Evolutionary conservation across 1,139 yeast genomes (phyloP), one percentile per base, ranked within the genome.

Genomic region (Hansenula sp.): DNA sequence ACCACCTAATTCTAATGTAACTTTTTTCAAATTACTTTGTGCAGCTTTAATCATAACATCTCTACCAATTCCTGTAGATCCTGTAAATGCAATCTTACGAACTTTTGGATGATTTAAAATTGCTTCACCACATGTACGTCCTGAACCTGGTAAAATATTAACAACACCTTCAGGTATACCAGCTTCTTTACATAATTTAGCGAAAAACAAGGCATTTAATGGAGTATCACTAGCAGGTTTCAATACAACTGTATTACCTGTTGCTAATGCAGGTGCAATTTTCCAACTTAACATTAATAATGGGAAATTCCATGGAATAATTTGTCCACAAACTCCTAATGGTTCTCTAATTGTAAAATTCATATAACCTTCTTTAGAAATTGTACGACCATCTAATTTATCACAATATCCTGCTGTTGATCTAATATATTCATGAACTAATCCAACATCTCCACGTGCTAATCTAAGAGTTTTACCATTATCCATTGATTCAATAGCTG

Each of bases 291-390:
- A 73, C 87, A 85, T 83, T 65, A 82, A 72, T 53, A 84, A 59
- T 48, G 95, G 95, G 75, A 83, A 87, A 65, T 87, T 87, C 95
- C 95, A 87, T 48, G 96, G 95, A 47, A 86, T 85, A 55, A 87
- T 84, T 60, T 84, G 90, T 44, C 92, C 95, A 66, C 90, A 82
- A 37, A 87, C 92, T 55, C 95, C 95, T 50, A 82, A 66, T 46
- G 95, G 95, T 61, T 85, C 94, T 48, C 76, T 73, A 43, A 67
- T 59, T 17, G 82, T 76, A 65, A 77, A 84, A 50, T 77, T 80
- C 55, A 84, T 71, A 55, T 79, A 79, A 55, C 79, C 82, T 2
- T 45, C 45, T 12, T 43, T 37, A 43, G 82, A 78, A 53, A 85
- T 77, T 41, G 79, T 73, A 53, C 73, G 73, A 29, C 95, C 95